phyloP scores from a whole-genome alignment of 805 yeast species.

The Blastobotrys robertii region DNA sequence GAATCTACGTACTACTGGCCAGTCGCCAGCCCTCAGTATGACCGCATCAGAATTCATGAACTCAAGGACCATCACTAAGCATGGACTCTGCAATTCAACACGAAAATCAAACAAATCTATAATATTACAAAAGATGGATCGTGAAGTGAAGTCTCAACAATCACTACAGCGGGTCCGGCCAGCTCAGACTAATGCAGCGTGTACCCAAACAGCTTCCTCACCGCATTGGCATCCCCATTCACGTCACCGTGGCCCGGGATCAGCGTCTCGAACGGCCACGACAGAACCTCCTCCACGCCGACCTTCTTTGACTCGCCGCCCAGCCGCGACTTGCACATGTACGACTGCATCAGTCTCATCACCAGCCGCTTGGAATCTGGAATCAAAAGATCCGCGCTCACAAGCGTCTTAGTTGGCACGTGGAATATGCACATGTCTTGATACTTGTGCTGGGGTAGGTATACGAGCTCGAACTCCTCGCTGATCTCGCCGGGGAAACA shows the following conservation, averaged over 20 bases:
- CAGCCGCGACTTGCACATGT: conserved; percentile 22
- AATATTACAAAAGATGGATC: no score
- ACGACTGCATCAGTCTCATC: conserved; percentile 30
- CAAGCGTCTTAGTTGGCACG: conserved; percentile 37
- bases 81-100: no score
- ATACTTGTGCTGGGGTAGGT: conserved; percentile 47
- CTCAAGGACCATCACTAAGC: no score
- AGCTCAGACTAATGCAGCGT: no score
- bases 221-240: no score
- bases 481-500: conserved; percentile 29
- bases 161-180: no score
- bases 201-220: no score
- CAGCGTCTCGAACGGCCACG: conserved; percentile 41
- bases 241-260: conserved; percentile 47
- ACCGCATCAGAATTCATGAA: no score
- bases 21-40: no score
- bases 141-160: no score
- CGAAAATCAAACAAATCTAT: no score
- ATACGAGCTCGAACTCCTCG: conserved; percentile 43
- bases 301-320: conserved; percentile 17
- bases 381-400: conserved; percentile 53
- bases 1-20: no score
- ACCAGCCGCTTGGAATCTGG: conserved; percentile 44
- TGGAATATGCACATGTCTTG: conserved; percentile 48
- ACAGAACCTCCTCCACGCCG: conserved; percentile 21